Evolutionary conservation across 805 yeast genomes (phyloP).

Genomic region (Kazachstania kunashirensis): DNA sequence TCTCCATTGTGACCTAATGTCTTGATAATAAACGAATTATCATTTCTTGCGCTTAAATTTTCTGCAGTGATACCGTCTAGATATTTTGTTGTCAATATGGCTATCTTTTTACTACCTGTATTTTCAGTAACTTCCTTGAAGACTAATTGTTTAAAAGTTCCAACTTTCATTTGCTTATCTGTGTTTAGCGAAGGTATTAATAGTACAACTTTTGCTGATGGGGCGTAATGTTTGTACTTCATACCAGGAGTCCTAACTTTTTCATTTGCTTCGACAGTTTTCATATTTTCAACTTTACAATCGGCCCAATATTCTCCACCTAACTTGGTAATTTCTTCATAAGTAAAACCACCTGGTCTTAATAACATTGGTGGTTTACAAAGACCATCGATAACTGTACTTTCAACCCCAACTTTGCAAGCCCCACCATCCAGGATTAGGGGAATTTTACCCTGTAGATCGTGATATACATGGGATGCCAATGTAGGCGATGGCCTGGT

Average conservation of each 20-base stretch:
- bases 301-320: slow-evolving; percentile 67
- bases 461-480: slow-evolving; percentile 78
- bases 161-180: slow-evolving; percentile 7
- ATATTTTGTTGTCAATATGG: slow-evolving; percentile 40
- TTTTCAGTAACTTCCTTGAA: slow-evolving; percentile 9
- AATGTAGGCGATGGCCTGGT: slow-evolving; percentile 89
- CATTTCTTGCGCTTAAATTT: background rate
- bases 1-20: slow-evolving; percentile 36
- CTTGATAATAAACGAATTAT: slow-evolving; percentile 10
- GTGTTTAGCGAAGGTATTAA: slow-evolving; percentile 46
- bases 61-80: slow-evolving; percentile 2
- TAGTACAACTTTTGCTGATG: slow-evolving; percentile 70
- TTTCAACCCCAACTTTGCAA: slow-evolving; percentile 82
- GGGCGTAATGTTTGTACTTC: slow-evolving; percentile 95
- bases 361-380: slow-evolving; percentile 75
- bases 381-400: slow-evolving; percentile 89
- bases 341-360: slow-evolving; percentile 88
- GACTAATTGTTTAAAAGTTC: slow-evolving; percentile 26
- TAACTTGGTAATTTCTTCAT: slow-evolving; percentile 54
- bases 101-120: slow-evolving; percentile 33
- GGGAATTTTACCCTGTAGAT: slow-evolving; percentile 72
- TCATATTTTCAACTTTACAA: slow-evolving; percentile 53
- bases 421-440: slow-evolving; percentile 84
- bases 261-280: slow-evolving; percentile 51
- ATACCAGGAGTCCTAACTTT: slow-evolving; percentile 90